Evolutionary conservation across 2,329 filamentous ascomycete species (phyloP).

Genomic region (Monilinia vaccinii-corymbosi): DNA sequence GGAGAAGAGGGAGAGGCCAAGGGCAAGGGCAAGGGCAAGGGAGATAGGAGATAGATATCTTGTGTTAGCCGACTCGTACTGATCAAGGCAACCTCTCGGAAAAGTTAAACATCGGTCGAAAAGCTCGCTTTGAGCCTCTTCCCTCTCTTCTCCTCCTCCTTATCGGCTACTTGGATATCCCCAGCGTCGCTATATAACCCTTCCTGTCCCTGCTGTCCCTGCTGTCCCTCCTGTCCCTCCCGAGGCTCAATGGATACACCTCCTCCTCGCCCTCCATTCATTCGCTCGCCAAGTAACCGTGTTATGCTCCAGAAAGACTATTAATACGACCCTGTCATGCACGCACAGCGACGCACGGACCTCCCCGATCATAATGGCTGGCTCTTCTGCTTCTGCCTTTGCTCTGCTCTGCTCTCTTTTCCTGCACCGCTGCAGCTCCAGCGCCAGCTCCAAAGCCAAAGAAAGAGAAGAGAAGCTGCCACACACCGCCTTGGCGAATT

Average conservation of each 20-base stretch:
- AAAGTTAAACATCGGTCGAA: too few species aligned
- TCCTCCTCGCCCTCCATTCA: background rate
- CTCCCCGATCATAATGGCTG: too few species aligned
- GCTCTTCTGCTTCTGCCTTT: too few species aligned
- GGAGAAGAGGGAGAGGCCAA: too few species aligned
- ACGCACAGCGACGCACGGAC: background rate
- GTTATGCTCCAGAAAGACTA: background rate
- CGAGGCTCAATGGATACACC: too few species aligned
- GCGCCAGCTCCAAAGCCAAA: too few species aligned
- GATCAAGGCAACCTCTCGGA: background rate
- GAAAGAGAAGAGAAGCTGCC: background rate
- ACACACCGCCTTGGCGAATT: constrained; percentile 1
- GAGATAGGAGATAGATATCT: too few species aligned
- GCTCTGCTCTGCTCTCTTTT: too few species aligned
- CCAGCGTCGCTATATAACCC: background rate
- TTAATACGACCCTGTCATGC: background rate
- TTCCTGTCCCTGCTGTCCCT: too few species aligned
- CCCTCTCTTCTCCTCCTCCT: background rate
- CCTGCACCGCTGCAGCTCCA: background rate
- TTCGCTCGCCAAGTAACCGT: background rate
- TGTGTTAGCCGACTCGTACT: too few species aligned
- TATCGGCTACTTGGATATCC: background rate
- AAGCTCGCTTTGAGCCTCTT: background rate
- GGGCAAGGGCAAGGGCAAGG: too few species aligned
- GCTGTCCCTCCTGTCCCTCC: too few species aligned